These are phyloP conservation scores for Neurospora intermedia DNA, from an alignment of 495 filamentous ascomycete species.

Conservation along the genomic window DNA sequence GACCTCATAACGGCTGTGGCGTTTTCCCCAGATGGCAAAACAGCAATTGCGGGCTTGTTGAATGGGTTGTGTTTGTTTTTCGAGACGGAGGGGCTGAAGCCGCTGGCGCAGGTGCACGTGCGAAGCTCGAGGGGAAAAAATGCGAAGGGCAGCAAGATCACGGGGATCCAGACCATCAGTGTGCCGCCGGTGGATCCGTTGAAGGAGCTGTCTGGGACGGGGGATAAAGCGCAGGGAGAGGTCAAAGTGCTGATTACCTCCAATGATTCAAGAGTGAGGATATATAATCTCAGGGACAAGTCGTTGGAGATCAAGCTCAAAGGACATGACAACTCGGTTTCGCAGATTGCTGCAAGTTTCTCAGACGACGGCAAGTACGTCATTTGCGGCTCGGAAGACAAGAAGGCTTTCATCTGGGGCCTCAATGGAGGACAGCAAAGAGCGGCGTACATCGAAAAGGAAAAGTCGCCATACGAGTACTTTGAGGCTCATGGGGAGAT, in stretches of 20 bases:
- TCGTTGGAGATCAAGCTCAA: slow-evolving; percentile 80
- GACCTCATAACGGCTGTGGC: slow-evolving; percentile 90
- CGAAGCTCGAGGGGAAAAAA: slow-evolving; percentile 84
- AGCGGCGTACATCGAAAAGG: slow-evolving; percentile 51
- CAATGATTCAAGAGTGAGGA: slow-evolving; percentile 87
- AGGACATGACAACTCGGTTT: slow-evolving; percentile 85
- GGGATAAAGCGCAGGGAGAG: slow-evolving; percentile 39
- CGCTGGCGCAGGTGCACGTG: slow-evolving; percentile 76
- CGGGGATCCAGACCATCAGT: slow-evolving; percentile 72
- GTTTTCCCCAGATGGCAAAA: slow-evolving; percentile 86
- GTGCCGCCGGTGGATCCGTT: slow-evolving; percentile 31
- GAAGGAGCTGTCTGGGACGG: neutral
- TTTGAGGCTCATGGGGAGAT: slow-evolving; percentile 85
- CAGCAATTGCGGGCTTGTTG: slow-evolving; percentile 78
- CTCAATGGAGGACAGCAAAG: slow-evolving; percentile 34
- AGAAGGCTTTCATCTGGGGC: slow-evolving; percentile 82
- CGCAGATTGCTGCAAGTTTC: slow-evolving; percentile 83
- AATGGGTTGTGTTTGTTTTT: slow-evolving; percentile 86
- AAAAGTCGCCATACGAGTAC: slow-evolving; percentile 71
- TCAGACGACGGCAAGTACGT: slow-evolving; percentile 81
- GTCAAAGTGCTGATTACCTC: slow-evolving; percentile 85
- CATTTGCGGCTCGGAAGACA: slow-evolving; percentile 89
- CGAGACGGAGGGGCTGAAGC: slow-evolving; percentile 86
- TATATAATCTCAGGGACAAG: slow-evolving; percentile 82
- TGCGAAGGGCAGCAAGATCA: slow-evolving; percentile 94